phyloP scores from a whole-genome alignment of 768 basidiomycete genomes.

The Mrakia gelida region DNA sequence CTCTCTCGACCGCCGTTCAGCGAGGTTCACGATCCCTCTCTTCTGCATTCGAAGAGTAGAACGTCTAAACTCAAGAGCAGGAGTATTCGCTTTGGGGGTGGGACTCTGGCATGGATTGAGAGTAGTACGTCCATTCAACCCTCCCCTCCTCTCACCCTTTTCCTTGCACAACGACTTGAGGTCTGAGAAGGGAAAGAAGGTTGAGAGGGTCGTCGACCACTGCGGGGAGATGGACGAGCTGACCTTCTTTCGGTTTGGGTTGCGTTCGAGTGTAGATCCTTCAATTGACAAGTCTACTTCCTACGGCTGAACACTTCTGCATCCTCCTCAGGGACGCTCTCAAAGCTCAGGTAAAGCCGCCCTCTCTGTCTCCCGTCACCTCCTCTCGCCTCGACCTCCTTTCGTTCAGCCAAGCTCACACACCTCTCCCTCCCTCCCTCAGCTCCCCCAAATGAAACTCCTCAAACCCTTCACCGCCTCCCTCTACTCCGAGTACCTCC shows the following conservation, averaged over 20 bases:
- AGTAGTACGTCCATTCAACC: conserved; percentile 56
- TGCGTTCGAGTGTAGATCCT: conserved; percentile 52
- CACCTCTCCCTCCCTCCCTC: conserved; percentile 7
- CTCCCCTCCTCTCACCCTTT: neutral
- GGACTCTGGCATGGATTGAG: conserved; percentile 92
- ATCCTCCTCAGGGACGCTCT: conserved; percentile 79
- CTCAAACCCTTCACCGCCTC: conserved; percentile 87
- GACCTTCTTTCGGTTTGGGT: neutral
- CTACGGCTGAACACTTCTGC: conserved; percentile 91
- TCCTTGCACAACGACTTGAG: no score
- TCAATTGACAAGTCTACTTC: conserved; percentile 86
- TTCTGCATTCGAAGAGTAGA: conserved; percentile 91
- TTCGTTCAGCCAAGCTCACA: neutral
- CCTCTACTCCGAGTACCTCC: conserved; percentile 87
- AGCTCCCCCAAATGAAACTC: conserved; percentile 81
- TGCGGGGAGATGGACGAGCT: conserved; percentile 4
- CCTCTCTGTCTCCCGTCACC: neutral
- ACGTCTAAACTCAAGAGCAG: conserved; percentile 83
- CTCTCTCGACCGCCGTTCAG: conserved; percentile 86
- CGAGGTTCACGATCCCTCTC: conserved; percentile 83
- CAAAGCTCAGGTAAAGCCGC: conserved; percentile 66
- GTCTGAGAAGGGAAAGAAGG: neutral
- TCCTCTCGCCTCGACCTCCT: neutral
- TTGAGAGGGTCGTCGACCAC: neutral
- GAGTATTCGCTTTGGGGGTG: conserved; percentile 91